phyloP scores from a whole-genome alignment of 306 rosid genomes.

The Cicer yamashitae region DNA sequence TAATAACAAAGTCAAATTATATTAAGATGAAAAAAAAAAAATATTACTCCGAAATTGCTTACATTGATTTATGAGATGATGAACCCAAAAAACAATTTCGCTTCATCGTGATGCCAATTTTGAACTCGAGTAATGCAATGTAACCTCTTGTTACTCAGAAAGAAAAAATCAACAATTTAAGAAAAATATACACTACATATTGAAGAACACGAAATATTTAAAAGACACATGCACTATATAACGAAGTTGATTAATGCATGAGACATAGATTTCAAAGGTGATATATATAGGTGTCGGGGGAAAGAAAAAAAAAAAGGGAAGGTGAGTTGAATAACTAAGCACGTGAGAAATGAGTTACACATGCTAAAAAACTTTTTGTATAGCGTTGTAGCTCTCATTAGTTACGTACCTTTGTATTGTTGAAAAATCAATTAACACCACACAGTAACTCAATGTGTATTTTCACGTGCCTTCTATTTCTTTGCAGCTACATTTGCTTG shows the following conservation, averaged over 20 bases:
- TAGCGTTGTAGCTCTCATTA: conserved; percentile 30
- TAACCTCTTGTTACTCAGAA: background rate
- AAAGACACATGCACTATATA: background rate
- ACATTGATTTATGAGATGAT: conserved; percentile 40
- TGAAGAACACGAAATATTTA: background rate
- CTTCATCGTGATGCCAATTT: conserved; percentile 33
- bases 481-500: conserved; percentile 41
- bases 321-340: conserved; percentile 24
- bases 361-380: conserved; percentile 38
- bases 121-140: background rate
- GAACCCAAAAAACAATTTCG: conserved; percentile 36
- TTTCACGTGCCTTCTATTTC: conserved; percentile 45
- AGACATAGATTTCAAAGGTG: conserved; percentile 26
- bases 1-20: background rate
- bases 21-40: background rate
- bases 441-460: conserved; percentile 38
- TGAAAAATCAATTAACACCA: conserved; percentile 26
- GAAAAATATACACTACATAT: background rate
- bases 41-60: background rate
- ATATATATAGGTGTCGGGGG: conserved; percentile 42
- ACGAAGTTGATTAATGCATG: conserved; percentile 5
- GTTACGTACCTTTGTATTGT: conserved; percentile 34
- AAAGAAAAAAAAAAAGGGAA: background rate
- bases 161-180: background rate
- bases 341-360: conserved; percentile 55